These are phyloP conservation scores for Metschnikowia matae DNA, from an alignment of 805 yeast genomes.

Conservation along the genomic window DNA sequence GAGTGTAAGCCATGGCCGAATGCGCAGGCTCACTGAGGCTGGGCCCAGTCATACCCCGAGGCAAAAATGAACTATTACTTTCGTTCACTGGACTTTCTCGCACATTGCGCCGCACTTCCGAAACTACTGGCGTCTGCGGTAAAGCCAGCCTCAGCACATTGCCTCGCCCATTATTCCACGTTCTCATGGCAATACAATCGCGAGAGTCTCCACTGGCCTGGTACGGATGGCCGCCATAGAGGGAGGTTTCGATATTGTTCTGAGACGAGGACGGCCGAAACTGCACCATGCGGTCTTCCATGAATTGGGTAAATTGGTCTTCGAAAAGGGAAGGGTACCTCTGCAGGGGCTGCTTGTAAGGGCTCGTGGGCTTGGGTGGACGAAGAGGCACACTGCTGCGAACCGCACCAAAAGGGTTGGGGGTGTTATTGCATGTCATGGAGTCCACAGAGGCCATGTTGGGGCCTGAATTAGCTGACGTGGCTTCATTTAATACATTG, in stretches of 20 bases:
- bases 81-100: constrained; percentile 8
- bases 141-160: background rate
- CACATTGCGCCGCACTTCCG: constrained; percentile 1
- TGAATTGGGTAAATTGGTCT: constrained; percentile 15
- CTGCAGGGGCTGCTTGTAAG: constrained; percentile 5
- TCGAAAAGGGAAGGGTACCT: constrained; percentile 9
- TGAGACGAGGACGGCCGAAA: constrained; percentile 17
- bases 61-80: constrained; percentile 14
- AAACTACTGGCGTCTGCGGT: background rate
- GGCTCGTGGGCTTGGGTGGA: constrained; percentile 12
- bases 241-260: constrained; percentile 14
- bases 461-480: background rate
- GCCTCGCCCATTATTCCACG: background rate
- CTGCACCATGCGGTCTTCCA: constrained; percentile 16
- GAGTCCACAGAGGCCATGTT: background rate
- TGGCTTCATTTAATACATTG: background rate
- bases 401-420: constrained; percentile 13
- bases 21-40: constrained; percentile 3
- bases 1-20: constrained; percentile 11
- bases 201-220: constrained; percentile 8
- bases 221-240: constrained; percentile 14
- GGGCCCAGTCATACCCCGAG: constrained; percentile 8
- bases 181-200: background rate
- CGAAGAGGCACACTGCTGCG: constrained; percentile 12
- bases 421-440: constrained; percentile 1